Percentiles rank a stretch among this genome's conserved stretches.
Evolutionary conservation across 176 grass and related monocot species (phyloP).

Genomic region (Metroxylon sagu): DNA sequence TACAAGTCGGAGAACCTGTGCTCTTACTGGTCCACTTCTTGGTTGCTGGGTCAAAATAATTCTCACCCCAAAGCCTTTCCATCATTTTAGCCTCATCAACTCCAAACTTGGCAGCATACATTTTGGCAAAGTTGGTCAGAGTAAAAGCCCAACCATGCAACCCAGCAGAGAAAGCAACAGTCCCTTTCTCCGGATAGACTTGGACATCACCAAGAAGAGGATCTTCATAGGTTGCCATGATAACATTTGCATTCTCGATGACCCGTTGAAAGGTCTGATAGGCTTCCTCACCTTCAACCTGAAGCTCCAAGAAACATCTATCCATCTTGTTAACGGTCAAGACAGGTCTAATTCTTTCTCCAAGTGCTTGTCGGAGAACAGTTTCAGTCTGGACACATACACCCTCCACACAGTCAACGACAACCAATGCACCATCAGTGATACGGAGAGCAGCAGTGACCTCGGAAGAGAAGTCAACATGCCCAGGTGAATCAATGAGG

Average conservation of each 20-base stretch:
- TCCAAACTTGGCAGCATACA: not conserved
- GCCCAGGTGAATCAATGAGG: slow-evolving; percentile 7
- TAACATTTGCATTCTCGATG: slow-evolving; percentile 11
- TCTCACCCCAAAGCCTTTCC: not conserved
- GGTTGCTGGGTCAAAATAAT: too few relatives aligned
- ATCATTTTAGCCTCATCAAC: not conserved
- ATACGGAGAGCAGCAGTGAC: slow-evolving; percentile 10
- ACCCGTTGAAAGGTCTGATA: slow-evolving; percentile 12
- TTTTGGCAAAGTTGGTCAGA: slow-evolving; percentile 5
- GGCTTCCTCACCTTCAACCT: slow-evolving; percentile 12
- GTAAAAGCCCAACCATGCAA: slow-evolving; percentile 12
- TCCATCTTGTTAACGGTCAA: slow-evolving; percentile 1
- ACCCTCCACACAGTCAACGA: slow-evolving; percentile 4
- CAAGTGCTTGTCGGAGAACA: slow-evolving; percentile 4
- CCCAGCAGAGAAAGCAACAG: slow-evolving; percentile 10
- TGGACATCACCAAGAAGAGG: slow-evolving; percentile 7
- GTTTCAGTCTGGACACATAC: slow-evolving; percentile 9
- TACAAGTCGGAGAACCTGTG: too few relatives aligned
- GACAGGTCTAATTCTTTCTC: slow-evolving; percentile 1
- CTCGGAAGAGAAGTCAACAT: slow-evolving; percentile 13
- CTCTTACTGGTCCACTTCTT: too few relatives aligned
- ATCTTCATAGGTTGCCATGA: slow-evolving; percentile 10
- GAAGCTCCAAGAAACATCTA: slow-evolving; percentile 17
- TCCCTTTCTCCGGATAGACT: slow-evolving; percentile 2
- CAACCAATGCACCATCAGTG: slow-evolving; percentile 6